phyloP scores from a whole-genome alignment of 768 basidiomycete species.

The Kockovaella imperatae region DNA sequence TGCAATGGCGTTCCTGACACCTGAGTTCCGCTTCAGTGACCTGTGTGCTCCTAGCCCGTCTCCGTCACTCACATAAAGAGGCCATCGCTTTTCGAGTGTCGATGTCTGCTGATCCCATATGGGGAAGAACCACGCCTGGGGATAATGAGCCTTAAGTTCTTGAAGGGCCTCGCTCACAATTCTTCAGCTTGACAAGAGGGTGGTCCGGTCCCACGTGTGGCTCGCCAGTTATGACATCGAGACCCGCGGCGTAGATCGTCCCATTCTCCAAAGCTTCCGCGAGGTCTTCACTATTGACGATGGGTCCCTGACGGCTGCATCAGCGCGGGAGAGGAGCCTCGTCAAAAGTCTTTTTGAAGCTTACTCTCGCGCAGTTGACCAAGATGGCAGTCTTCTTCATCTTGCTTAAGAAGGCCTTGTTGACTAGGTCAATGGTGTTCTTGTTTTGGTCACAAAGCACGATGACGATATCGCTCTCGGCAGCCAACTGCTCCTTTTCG shows the following conservation, averaged over 20 bases:
- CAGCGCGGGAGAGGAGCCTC: background rate
- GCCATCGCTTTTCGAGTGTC: conserved; percentile 82
- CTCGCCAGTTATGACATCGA: conserved; percentile 93
- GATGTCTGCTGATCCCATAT: conserved; percentile 81
- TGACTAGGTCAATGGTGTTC: conserved; percentile 63
- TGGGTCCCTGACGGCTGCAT: conserved; percentile 52
- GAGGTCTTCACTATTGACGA: conserved; percentile 85
- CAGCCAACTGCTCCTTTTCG: conserved; percentile 60
- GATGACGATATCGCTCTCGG: conserved; percentile 74
- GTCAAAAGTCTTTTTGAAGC: conserved; percentile 7
- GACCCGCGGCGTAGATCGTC: conserved; percentile 83
- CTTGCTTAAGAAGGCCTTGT: conserved; percentile 60
- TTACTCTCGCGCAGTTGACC: conserved; percentile 71
- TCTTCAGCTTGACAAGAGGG: conserved; percentile 67
- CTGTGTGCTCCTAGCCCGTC: background rate
- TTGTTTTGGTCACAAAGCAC: conserved; percentile 53
- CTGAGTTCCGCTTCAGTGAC: background rate
- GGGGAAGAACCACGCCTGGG: conserved; percentile 72
- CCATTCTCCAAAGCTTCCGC: conserved; percentile 65
- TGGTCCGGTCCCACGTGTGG: conserved; percentile 67
- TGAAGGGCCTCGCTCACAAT: conserved; percentile 47
- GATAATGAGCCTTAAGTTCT: background rate
- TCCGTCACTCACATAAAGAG: conserved; percentile 48
- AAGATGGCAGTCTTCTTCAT: conserved; percentile 82
- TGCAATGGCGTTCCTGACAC: conserved; percentile 1